A percentile compares a stretch with the other conserved stretches of the same genome.
Evolutionary conservation across 2,329 filamentous ascomycete genomes (phyloP).

Genomic region (Aurifilum marmelostoma): DNA sequence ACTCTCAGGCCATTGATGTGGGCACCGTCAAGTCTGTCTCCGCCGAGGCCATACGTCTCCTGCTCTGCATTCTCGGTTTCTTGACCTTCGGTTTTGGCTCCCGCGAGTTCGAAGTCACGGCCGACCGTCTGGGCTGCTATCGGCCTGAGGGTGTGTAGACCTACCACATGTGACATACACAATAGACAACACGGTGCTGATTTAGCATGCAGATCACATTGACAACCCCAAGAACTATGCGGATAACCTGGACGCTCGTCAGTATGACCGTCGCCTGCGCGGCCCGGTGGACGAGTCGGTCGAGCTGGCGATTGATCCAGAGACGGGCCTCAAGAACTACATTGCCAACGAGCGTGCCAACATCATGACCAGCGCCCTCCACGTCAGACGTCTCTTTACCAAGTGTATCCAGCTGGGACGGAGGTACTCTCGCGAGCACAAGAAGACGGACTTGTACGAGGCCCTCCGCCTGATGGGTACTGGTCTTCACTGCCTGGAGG

Average conservation of each 20-base stretch:
- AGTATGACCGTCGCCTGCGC: constrained; percentile 80
- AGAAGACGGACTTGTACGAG: constrained; percentile 82
- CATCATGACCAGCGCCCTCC: constrained; percentile 80
- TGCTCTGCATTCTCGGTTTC: constrained; percentile 89
- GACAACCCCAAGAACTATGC: constrained; percentile 83
- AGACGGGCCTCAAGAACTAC: constrained; percentile 87
- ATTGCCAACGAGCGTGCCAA: constrained; percentile 81
- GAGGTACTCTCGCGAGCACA: constrained; percentile 65
- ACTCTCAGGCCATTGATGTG: constrained; percentile 92
- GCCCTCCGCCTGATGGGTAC: constrained; percentile 85
- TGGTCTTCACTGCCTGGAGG: constrained; percentile 85
- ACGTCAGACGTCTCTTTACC: constrained; percentile 74
- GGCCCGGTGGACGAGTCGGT: constrained; percentile 77
- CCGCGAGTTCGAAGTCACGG: constrained; percentile 83
- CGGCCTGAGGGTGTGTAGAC: constrained; percentile 62
- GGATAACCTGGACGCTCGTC: constrained; percentile 81
- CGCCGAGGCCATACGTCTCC: constrained; percentile 85
- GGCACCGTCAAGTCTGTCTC: constrained; percentile 90
- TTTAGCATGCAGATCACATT: constrained; percentile 53
- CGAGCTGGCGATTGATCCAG: constrained; percentile 77
- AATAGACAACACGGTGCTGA: background rate
- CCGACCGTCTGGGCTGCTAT: constrained; percentile 78
- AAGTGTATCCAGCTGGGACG: constrained; percentile 80
- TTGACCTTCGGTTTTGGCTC: constrained; percentile 85
- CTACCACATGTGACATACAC: background rate